phyloP scores from a whole-genome alignment of 768 basidiomycete species.

The Scleroderma citrinum region DNA sequence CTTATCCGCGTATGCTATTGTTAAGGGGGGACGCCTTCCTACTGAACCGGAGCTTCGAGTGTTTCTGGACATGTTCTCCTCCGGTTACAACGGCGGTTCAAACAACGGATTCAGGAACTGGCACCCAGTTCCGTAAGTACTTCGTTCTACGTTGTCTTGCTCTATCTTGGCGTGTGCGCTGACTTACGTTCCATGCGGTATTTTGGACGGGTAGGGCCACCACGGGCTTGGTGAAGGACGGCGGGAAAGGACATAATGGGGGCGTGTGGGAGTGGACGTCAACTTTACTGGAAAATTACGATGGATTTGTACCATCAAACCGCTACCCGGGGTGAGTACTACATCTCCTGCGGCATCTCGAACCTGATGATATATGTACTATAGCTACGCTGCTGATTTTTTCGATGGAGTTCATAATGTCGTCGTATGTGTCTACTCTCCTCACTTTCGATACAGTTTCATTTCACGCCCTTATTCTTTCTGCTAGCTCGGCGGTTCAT shows the following conservation, averaged over 20 bases:
- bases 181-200: conserved; percentile 1
- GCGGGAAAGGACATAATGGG: conserved; percentile 75
- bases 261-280: conserved; percentile 99
- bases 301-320: conserved; percentile 69
- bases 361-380: background rate
- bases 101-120: conserved; percentile 90
- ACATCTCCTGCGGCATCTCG: background rate
- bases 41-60: too few relatives aligned
- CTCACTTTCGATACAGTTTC: background rate
- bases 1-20: conserved; percentile 59
- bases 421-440: conserved; percentile 69
- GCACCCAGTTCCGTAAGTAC: conserved; percentile 84
- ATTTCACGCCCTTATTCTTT: background rate
- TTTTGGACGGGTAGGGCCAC: conserved; percentile 48
- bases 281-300: conserved; percentile 61
- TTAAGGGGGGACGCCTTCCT: too few relatives aligned
- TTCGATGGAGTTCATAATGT: conserved; percentile 84
- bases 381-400: conserved; percentile 81
- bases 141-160: background rate
- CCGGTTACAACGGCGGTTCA: conserved; percentile 68
- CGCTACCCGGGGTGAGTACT: conserved; percentile 78
- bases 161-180: background rate
- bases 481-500: conserved; percentile 82
- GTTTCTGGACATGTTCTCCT: conserved; percentile 7
- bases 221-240: conserved; percentile 45